These are phyloP conservation scores for Onygenales sp. DNA, from an alignment of 2,329 filamentous ascomycete species.

Conservation along the genomic window DNA sequence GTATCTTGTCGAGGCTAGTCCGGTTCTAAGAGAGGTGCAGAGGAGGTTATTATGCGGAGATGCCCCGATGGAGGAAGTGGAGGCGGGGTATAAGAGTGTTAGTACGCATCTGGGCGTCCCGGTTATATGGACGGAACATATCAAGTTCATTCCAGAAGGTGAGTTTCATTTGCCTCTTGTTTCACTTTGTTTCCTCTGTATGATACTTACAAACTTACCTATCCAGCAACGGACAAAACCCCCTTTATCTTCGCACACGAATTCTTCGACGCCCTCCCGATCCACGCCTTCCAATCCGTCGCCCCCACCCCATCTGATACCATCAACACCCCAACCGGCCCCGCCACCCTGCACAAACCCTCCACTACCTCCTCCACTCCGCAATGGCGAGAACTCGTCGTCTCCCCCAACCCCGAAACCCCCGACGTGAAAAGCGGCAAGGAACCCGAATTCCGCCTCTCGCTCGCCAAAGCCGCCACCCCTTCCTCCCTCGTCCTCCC, in stretches of 20 bases:
- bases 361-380: constrained; percentile 29
- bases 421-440: constrained; percentile 36
- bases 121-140: constrained; percentile 86
- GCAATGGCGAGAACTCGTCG: constrained; percentile 77
- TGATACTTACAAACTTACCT: background rate
- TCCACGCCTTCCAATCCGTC: constrained; percentile 85
- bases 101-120: constrained; percentile 66
- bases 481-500: constrained; percentile 80
- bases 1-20: constrained; percentile 91
- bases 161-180: constrained; percentile 16
- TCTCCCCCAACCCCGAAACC: constrained; percentile 55
- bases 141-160: constrained; percentile 70
- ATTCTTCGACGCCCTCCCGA: constrained; percentile 96
- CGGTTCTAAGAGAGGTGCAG: constrained; percentile 65
- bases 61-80: constrained; percentile 57
- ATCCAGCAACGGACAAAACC: constrained; percentile 54
- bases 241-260: constrained; percentile 96
- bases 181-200: constrained; percentile 10
- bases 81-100: constrained; percentile 62
- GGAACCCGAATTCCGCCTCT: constrained; percentile 77
- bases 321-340: constrained; percentile 41
- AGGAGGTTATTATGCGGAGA: constrained; percentile 71
- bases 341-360: constrained; percentile 35
- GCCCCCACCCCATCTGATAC: constrained; percentile 39
- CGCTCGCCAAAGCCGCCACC: constrained; percentile 63